Percentiles rank a stretch among this genome's conserved stretches.
phyloP scores from a whole-genome alignment of 805 yeast species.

The Kuraishia ogatae region DNA sequence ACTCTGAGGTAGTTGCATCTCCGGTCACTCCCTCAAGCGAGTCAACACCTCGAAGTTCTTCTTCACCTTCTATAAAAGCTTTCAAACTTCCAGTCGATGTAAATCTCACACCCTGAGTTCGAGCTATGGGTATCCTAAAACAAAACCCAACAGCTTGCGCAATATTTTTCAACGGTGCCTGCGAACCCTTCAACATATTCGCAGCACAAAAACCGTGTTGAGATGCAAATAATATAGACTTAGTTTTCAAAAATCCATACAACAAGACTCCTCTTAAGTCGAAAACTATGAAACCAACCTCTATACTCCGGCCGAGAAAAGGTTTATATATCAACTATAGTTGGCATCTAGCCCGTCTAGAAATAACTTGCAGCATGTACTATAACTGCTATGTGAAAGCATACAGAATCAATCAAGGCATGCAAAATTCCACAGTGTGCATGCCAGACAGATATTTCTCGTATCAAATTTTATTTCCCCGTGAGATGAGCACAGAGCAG shows the following conservation, averaged over 20 bases:
- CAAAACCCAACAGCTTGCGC: neutral
- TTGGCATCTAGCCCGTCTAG: too few species aligned
- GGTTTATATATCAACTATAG: too few species aligned
- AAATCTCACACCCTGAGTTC: neutral
- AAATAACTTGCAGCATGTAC: neutral
- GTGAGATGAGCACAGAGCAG: neutral
- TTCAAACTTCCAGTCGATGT: neutral
- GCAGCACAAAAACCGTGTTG: neutral
- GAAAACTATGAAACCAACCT: too few species aligned
- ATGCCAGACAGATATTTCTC: neutral
- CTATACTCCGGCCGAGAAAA: too few species aligned
- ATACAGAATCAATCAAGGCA: neutral
- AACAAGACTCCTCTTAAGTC: too few species aligned
- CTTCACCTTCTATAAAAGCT: neutral
- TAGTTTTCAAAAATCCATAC: too few species aligned
- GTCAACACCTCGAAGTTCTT: neutral
- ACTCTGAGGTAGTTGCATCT: constrained; percentile 16
- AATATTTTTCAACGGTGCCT: neutral
- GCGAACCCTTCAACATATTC: neutral
- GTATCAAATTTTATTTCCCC: neutral
- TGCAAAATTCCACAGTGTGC: neutral
- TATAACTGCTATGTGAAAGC: neutral
- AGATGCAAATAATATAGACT: too few species aligned
- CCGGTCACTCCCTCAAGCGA: neutral
- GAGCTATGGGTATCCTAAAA: neutral